Evolutionary conservation across 2,329 filamentous ascomycete species (phyloP).

Genomic region (Microsporum ferrugineum): DNA sequence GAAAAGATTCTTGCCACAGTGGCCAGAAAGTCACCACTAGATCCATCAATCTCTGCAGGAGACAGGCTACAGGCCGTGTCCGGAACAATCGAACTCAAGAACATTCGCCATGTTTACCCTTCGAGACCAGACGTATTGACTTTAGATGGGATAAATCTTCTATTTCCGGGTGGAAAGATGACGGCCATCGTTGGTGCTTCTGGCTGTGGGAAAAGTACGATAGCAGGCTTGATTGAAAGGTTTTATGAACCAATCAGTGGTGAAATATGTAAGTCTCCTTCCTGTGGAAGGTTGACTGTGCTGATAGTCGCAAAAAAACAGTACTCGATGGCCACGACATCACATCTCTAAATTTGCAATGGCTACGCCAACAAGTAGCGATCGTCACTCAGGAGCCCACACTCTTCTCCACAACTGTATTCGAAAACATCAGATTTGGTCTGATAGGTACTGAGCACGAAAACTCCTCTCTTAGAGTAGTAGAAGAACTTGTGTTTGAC

Average conservation of each 20-base stretch:
- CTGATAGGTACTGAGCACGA: conserved; percentile 12
- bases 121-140: conserved; percentile 31
- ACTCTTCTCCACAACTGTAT: conserved; percentile 14
- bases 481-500: conserved; percentile 12
- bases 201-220: conserved; percentile 31
- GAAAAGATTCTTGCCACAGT: conserved; percentile 78
- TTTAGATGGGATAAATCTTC: conserved; percentile 25
- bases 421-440: conserved; percentile 14
- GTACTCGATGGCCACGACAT: conserved; percentile 27
- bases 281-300: too few relatives aligned
- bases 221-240: conserved; percentile 42
- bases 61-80: conserved; percentile 54
- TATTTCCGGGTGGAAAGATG: conserved; percentile 31
- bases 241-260: conserved; percentile 44
- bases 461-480: conserved; percentile 8
- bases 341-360: conserved; percentile 20
- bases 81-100: conserved; percentile 60
- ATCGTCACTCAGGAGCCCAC: conserved; percentile 18
- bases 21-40: conserved; percentile 63
- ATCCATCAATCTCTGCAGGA: conserved; percentile 54
- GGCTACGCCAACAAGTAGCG: conserved; percentile 16
- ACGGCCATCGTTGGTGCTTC: conserved; percentile 35
- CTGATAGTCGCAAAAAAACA: conserved; percentile 18
- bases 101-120: conserved; percentile 43
- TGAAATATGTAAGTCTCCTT: neutral